A percentile compares a stretch with the other conserved stretches of the same genome.
Evolutionary conservation across 345 rosid genomes (phyloP).

Genomic region (Excoecaria agallocha): DNA sequence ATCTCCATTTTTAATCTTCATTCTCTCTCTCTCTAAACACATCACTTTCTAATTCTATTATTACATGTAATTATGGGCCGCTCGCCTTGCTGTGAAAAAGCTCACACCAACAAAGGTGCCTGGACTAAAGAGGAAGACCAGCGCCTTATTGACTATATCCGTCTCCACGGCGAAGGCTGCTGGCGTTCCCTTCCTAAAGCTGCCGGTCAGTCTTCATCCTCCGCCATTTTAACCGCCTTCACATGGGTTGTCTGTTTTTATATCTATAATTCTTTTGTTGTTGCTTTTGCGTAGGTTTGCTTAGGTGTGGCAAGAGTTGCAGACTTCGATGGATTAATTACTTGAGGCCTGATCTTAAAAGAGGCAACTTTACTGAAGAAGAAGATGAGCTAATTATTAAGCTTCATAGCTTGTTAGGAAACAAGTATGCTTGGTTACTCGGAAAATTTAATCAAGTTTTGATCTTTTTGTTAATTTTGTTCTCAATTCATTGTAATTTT

Average conservation of each 20-base stretch:
- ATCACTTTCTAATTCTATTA: no score
- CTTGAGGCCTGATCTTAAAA: conserved; percentile 50
- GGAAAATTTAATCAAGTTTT: background rate
- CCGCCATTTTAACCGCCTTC: background rate
- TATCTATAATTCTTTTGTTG: background rate
- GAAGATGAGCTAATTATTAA: conserved; percentile 53
- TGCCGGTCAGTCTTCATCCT: conserved; percentile 42
- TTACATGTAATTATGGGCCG: conserved; percentile 56
- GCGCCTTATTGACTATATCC: conserved; percentile 69
- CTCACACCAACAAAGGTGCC: conserved; percentile 87
- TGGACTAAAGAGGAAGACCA: conserved; percentile 92
- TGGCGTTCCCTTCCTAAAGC: conserved; percentile 92
- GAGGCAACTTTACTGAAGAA: conserved; percentile 50
- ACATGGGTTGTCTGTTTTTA: background rate
- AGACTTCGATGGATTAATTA: conserved; percentile 52
- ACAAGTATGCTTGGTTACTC: conserved; percentile 29
- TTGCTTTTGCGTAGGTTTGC: conserved; percentile 42
- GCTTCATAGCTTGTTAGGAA: conserved; percentile 49
- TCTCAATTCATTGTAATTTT: background rate
- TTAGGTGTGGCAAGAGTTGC: conserved; percentile 53
- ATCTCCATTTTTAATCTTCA: background rate
- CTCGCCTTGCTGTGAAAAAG: conserved; percentile 83
- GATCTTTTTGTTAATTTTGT: background rate
- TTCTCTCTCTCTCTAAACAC: conserved; percentile 1
- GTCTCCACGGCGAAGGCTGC: conserved; percentile 77